These are phyloP conservation scores for Botrytis fabae DNA, from an alignment of 2,329 filamentous ascomycete genomes.

Conservation along the genomic window DNA sequence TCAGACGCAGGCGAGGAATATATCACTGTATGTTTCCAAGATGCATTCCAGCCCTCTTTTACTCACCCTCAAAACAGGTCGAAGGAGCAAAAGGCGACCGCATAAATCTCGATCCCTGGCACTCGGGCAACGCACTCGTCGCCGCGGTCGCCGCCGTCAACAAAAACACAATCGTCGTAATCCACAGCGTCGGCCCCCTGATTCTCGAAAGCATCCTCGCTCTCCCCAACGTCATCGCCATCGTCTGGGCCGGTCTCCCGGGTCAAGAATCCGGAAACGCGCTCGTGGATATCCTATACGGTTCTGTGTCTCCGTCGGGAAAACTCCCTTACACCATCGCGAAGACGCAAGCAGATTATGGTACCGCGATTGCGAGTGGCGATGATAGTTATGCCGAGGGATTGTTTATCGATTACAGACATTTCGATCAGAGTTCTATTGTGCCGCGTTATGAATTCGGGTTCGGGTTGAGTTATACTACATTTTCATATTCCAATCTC, in stretches of 20 bases:
- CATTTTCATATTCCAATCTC: slow-evolving; percentile 44
- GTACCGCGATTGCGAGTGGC: slow-evolving; percentile 31
- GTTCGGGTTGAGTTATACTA: slow-evolving; percentile 58
- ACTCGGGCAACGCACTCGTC: slow-evolving; percentile 51
- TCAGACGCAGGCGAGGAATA: slow-evolving; percentile 73
- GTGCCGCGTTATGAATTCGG: slow-evolving; percentile 45
- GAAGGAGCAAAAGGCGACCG: slow-evolving; percentile 51
- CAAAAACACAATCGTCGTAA: slow-evolving; percentile 62
- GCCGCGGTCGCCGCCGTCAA: slow-evolving; percentile 57
- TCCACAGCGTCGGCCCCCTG: slow-evolving; percentile 63
- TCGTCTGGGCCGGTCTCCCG: slow-evolving; percentile 59
- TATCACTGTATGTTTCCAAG: slow-evolving; percentile 32
- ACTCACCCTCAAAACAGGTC: slow-evolving; percentile 25
- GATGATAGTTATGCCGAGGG: slow-evolving; percentile 47
- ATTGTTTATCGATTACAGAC: slow-evolving; percentile 53
- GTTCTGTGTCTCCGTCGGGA: slow-evolving; percentile 53
- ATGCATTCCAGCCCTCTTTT: not conserved
- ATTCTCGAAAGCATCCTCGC: slow-evolving; percentile 61
- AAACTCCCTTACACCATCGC: slow-evolving; percentile 61
- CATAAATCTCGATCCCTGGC: slow-evolving; percentile 66
- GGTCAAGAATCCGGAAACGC: slow-evolving; percentile 63
- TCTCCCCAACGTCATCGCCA: slow-evolving; percentile 61
- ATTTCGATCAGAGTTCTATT: slow-evolving; percentile 49
- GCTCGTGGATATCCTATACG: slow-evolving; percentile 62
- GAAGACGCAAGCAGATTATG: slow-evolving; percentile 49